Evolutionary conservation across 2,329 filamentous ascomycete genomes (phyloP), one percentile per base, ranked within the genome.

Genomic region (Fonsecaea pugnacius): DNA sequence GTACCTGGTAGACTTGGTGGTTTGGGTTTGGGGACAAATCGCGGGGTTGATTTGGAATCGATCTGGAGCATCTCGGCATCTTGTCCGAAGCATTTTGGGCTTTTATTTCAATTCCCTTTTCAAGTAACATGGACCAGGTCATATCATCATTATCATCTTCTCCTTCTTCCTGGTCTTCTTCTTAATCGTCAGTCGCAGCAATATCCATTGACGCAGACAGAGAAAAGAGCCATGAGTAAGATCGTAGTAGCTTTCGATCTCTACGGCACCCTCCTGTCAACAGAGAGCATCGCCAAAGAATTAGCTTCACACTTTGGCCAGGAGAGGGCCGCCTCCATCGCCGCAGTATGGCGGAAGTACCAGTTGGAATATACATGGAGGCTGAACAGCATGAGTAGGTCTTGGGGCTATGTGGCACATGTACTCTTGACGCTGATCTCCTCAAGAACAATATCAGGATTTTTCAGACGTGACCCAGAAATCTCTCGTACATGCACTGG

Each of bases 341-440:
- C 89, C 4, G 74, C 81, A 16, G 75, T 85, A 71, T 91, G 89
- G 85, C 81, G 90, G 62, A 82, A 83, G 33, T 89, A 89, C 72
- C 90, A 92, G 75, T 79, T 92, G 8, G 90, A 92, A 75, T 93
- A 92, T 71, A 91, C 89, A 43, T 92, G 88, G 88, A 81, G 90
- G 58, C 77, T 89, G 68, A 92, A 88, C 72, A 88, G 86, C 80
- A 92, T 92, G 89, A 83, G 90, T 89, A 78, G 66, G 78, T 54
- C 21, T 58, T 57, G 58, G 46, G 8, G 21, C 27, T 10, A 55
- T 64, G 10, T 38, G 46, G 7, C 48, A 53, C 33, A 60, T 8
- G 40, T 14, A 53, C 6, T 53, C 14, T 54, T 16, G 16, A 24
- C 18, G n/a, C 33, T 52, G 46, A 52, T 59, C 27, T 36, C 35